Conservation (phyloP, 352 stramenopile species). For the Pythium utonaiense region DNA sequence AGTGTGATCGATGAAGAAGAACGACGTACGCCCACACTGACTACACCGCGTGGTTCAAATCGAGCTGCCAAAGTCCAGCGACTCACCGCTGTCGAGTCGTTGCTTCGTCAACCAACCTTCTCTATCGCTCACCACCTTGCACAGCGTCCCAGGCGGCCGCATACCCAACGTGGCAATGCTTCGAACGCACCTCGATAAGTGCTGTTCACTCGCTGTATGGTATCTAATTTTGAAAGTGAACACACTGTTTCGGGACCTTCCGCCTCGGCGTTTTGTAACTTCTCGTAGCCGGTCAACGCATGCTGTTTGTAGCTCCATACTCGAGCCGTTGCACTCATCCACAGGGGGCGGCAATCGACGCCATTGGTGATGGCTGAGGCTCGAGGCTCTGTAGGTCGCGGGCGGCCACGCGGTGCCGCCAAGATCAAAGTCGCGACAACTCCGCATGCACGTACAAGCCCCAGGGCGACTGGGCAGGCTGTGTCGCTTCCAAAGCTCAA, state of each 20-base stretch:
- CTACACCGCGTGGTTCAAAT: background rate
- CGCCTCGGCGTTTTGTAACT: constrained; percentile 30
- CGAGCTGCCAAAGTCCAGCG: background rate
- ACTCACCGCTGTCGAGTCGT: constrained; percentile 10
- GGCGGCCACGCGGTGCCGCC: constrained; percentile 10
- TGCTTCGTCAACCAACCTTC: constrained; percentile 22
- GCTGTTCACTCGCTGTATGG: background rate
- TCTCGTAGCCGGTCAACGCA: constrained; percentile 8
- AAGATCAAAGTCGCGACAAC: constrained; percentile 17
- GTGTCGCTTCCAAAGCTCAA: constrained; percentile 14
- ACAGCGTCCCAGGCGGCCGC: background rate
- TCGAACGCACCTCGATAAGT: too few relatives aligned
- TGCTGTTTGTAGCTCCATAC: background rate
- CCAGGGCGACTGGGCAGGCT: background rate
- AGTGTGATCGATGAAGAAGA: constrained; percentile 5
- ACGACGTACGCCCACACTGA: background rate
- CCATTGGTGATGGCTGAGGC: constrained; percentile 11
- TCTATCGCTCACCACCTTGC: constrained; percentile 11
- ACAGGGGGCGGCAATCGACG: background rate
- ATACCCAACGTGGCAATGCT: background rate
- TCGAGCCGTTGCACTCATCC: background rate
- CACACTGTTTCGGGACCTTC: background rate
- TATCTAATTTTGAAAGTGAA: constrained; percentile 19
- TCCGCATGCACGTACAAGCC: background rate
- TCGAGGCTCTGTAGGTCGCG: constrained; percentile 1